Evolutionary conservation across 2,329 filamentous ascomycete species (phyloP), one percentile per base, ranked within the genome.

Genomic region (Huntiella decipiens): DNA sequence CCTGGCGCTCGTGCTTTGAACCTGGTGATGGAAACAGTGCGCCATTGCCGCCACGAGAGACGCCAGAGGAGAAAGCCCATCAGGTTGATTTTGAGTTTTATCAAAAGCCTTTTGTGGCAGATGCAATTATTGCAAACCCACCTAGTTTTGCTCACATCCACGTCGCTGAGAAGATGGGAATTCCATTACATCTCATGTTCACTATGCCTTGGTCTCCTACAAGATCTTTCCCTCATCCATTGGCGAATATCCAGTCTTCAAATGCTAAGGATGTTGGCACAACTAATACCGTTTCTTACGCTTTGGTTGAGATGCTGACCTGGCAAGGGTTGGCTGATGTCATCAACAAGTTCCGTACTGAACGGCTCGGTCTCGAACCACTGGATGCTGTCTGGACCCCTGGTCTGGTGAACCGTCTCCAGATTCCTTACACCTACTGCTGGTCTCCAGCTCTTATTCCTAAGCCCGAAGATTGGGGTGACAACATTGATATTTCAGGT

Each of bases 141-240:
- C 81, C 81, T 0, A 82, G 77, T 54, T 85, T 84, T 60, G 80
- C 78, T 0, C 80, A 85, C 54, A 66, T 85, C 2, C 81, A 86
- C 54, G 71, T 79, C 49, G 81, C 81, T 0, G 79, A 86, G 59
- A 82, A 80, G 58, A 60, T 85, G 54, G 80, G 79, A 0, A 75
- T 85, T 42, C 81, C 81, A 0, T 56, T 85, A 6, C 81, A 86
- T 54, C 74, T 93, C 60, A 92, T 93, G 82, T 94, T 93, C 61
- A 94, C 86, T 73, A 93, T 94, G 84, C 86, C 86, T 0, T 93
- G 84, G 79, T 82, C 82, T 1, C 79, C 85, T 0, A 93, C 86
- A 0, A 77, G 83, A 56, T 74, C 80, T 0, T 93, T 93, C 53
- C 82, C 84, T 0, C 86, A 94, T 54, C 86, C 86, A 0, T 66